These are phyloP conservation scores for Aspergillus quadrilineatus DNA, from an alignment of 2,329 filamentous ascomycete genomes.

Conservation along the genomic window DNA sequence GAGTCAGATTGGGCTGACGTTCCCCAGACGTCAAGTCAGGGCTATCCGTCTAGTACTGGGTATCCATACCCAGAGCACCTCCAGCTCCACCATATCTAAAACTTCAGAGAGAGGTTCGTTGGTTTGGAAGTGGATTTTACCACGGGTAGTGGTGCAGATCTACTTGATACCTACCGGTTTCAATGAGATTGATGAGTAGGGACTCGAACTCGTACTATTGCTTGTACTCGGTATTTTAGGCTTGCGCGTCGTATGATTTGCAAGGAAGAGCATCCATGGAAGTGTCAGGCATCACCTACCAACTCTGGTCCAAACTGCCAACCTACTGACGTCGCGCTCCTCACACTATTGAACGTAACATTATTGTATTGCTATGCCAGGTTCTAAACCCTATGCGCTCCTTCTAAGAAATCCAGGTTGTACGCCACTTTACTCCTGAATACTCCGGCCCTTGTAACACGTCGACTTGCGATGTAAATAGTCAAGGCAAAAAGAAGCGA, in stretches of 20 bases:
- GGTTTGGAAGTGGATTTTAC: background rate
- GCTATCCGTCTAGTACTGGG: too few species aligned
- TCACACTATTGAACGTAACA: background rate
- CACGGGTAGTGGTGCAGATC: background rate
- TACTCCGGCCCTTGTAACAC: slow-evolving; percentile 4
- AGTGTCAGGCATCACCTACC: background rate
- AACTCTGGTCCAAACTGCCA: background rate
- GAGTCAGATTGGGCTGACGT: too few species aligned
- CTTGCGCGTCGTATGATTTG: background rate
- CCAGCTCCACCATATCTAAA: background rate
- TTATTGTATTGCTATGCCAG: background rate
- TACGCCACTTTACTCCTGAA: background rate
- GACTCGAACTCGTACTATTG: too few species aligned
- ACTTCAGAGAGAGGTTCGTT: background rate
- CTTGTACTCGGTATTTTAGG: too few species aligned
- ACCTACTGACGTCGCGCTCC: background rate
- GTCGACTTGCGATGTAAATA: background rate
- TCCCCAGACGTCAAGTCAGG: too few species aligned
- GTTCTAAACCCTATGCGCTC: background rate
- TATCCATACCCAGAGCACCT: background rate
- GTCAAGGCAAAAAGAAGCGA: slow-evolving; percentile 3
- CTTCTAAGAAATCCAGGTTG: background rate
- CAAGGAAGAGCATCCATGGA: background rate
- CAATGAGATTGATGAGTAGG: background rate
- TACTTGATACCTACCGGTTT: background rate